Evolutionary conservation across 805 yeast genomes (phyloP), one percentile per base, ranked within the genome.

Genomic region (Ogataea pilisensis): DNA sequence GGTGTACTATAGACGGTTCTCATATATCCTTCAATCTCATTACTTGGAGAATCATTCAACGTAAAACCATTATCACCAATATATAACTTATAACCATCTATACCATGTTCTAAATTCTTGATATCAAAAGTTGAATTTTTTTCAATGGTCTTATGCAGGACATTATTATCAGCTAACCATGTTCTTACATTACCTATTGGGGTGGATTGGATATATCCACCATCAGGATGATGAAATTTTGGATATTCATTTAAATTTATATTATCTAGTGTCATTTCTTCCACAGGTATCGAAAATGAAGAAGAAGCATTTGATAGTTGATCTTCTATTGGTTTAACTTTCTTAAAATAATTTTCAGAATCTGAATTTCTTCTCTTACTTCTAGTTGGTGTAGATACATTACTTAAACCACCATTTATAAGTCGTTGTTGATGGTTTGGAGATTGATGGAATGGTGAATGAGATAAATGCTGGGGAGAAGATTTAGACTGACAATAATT

Each of bases 131-230:
- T 46, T 2, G 65, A 58, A 27, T 55, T 53, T 50, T 74, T 72
- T 53, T 78, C 82, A 41, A 78, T 70, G 31, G 67, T 64, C 37
- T 76, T 68, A 24, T 71, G 64, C 43, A 62, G 54, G 36, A 72
- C 69, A 39, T 78, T 78, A 35, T 68, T 67, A 25, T 64, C 66
- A 26, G 69, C 60, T 21, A 64, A 17, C 46, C 57, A 60, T 2
- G 70, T 66, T 46, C 83, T 62, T 31, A 78, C 62, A 36, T 77
- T 75, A n/a, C 84, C 84, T 64, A 80, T 70, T 19, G 84, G 83
- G 1, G 83, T 77, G 42, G 78, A 73, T 54, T 77, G 79, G 35
- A 78, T 73, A 24, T 66, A 66, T 0, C 84, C 84, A 8, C 84
- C 84, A 11, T 77, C 77, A 2, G 84, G 84, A 47, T 77, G 83